phyloP scores from a whole-genome alignment of 345 rosid genomes.

The Citrus reticulata region DNA sequence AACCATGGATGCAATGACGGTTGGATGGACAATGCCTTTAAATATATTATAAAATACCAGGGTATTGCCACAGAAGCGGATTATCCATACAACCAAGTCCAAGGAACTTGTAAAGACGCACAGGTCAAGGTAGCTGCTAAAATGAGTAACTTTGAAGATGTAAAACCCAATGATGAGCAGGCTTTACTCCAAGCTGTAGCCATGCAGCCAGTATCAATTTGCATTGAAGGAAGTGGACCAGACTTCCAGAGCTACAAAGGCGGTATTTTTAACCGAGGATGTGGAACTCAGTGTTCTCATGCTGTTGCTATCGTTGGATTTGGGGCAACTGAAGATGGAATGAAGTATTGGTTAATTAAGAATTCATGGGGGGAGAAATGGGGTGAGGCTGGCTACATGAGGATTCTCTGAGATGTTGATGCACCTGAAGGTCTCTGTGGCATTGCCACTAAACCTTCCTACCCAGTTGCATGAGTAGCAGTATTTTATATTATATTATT shows the following conservation, averaged over 20 bases:
- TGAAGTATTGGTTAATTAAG: constrained; percentile 47
- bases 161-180: constrained; percentile 43
- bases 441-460: neutral
- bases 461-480: neutral
- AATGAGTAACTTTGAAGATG: constrained; percentile 10
- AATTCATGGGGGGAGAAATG: constrained; percentile 52
- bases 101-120: neutral
- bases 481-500: neutral
- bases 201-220: constrained; percentile 53
- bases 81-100: neutral
- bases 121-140: neutral
- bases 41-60: constrained; percentile 12
- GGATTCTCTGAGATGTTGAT: constrained; percentile 31
- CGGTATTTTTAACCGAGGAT: constrained; percentile 36
- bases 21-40: constrained; percentile 26
- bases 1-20: constrained; percentile 41
- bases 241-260: constrained; percentile 14
- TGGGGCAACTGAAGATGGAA: constrained; percentile 29
- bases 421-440: neutral
- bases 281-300: constrained; percentile 32
- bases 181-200: constrained; percentile 12
- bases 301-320: constrained; percentile 45
- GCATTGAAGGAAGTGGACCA: constrained; percentile 12
- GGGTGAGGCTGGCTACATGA: constrained; percentile 55
- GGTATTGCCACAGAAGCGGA: neutral